A percentile compares a stretch with the other conserved stretches of the same genome.
Evolutionary conservation across 2,329 filamentous ascomycete genomes (phyloP).

Genomic region (Sporothrix euskadiensis): DNA sequence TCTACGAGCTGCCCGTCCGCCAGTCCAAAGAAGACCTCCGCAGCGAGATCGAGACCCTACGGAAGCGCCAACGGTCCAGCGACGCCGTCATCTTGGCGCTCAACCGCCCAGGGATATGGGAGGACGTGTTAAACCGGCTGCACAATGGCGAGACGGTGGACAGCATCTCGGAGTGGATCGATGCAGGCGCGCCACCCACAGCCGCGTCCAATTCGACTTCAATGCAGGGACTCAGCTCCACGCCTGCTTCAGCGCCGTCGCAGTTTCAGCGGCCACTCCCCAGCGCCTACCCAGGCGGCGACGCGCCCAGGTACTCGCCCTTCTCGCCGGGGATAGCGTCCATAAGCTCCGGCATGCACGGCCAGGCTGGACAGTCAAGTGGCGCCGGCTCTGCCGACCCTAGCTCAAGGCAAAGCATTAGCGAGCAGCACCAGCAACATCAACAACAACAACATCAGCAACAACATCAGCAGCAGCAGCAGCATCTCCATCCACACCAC

Average conservation of each 20-base stretch:
- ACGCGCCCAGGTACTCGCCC: slow-evolving; percentile 38
- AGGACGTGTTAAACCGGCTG: slow-evolving; percentile 56
- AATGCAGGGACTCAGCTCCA: neutral
- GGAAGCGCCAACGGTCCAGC: slow-evolving; percentile 55
- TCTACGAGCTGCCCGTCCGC: slow-evolving; percentile 63
- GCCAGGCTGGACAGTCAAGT: slow-evolving; percentile 31
- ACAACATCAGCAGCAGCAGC: neutral
- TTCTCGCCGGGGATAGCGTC: slow-evolving; percentile 39
- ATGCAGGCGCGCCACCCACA: slow-evolving; percentile 38
- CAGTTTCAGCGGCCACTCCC: slow-evolving; percentile 37
- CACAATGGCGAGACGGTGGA: slow-evolving; percentile 57
- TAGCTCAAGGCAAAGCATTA: slow-evolving; percentile 41
- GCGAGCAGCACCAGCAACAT: slow-evolving; percentile 30
- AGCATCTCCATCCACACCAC: slow-evolving; percentile 9
- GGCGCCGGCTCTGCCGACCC: slow-evolving; percentile 38
- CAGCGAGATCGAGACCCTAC: slow-evolving; percentile 59
- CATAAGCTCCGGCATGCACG: slow-evolving; percentile 39
- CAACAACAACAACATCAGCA: neutral
- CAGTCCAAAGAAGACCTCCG: slow-evolving; percentile 64
- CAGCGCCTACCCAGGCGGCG: slow-evolving; percentile 37
- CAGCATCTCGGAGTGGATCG: slow-evolving; percentile 57
- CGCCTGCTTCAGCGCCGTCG: slow-evolving; percentile 33
- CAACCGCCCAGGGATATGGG: slow-evolving; percentile 51
- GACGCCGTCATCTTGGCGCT: slow-evolving; percentile 59
- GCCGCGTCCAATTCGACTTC: slow-evolving; percentile 38